A percentile compares a stretch with the other conserved stretches of the same genome.
Conservation (phyloP, 805 yeast genomes). For the Spathaspora gorwiae region DNA sequence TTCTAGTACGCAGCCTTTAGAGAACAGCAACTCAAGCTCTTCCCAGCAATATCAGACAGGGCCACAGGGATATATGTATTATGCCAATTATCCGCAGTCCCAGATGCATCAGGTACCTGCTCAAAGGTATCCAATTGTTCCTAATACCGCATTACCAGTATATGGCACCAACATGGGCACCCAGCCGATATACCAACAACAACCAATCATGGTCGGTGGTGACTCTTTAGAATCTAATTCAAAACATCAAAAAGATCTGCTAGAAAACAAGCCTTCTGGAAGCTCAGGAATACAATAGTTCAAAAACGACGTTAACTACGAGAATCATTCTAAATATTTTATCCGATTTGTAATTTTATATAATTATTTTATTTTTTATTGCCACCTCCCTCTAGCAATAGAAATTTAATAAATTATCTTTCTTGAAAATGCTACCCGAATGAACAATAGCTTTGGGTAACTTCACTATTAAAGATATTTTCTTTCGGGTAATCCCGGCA, state of each 20-base stretch:
- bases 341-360: no score
- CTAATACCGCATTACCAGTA: not conserved
- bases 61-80: slow-evolving; percentile 5
- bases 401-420: no score
- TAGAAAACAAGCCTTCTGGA: not conserved
- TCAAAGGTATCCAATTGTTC: not conserved
- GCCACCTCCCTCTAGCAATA: no score
- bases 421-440: no score
- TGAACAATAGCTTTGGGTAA: no score
- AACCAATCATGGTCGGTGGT: not conserved
- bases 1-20: not conserved
- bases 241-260: not conserved
- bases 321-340: not conserved
- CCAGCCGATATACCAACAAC: not conserved
- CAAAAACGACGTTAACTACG: not conserved
- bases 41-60: not conserved
- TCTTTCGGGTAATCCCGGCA: no score
- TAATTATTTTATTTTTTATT: no score
- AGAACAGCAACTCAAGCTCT: not conserved
- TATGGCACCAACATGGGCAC: not conserved
- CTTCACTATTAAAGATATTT: no score
- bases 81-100: not conserved
- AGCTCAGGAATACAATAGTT: not conserved
- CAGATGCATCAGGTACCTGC: not conserved
- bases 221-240: not conserved